Evolutionary conservation across 2,329 filamentous ascomycete species (phyloP).

Genomic region (Chlorencoelia australis): DNA sequence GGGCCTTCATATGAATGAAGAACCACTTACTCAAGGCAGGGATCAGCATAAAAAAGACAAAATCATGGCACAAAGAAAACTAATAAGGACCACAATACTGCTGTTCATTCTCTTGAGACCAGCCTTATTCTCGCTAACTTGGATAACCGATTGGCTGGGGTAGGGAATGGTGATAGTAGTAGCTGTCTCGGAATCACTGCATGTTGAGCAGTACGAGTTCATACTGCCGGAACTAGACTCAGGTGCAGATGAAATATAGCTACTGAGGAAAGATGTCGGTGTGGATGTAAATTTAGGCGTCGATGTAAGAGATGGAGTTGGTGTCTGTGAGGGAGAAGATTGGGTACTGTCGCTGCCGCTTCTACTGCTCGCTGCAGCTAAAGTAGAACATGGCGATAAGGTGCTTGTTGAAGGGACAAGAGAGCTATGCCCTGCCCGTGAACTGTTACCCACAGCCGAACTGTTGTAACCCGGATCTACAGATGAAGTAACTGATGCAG

Average conservation of each 20-base stretch:
- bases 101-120: background rate
- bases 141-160: background rate
- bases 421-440: too few relatives aligned
- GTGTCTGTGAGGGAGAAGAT: too few relatives aligned
- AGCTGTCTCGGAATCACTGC: background rate
- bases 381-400: too few relatives aligned
- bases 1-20: background rate
- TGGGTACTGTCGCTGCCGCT: too few relatives aligned
- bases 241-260: background rate
- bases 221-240: background rate
- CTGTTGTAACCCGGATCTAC: background rate
- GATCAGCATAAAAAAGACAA: constrained; percentile 16
- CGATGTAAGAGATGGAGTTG: too few relatives aligned
- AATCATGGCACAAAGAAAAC: constrained; percentile 8
- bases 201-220: background rate
- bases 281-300: too few relatives aligned
- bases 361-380: too few relatives aligned
- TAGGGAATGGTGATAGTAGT: background rate
- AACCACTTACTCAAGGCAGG: constrained; percentile 9
- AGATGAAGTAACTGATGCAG: background rate
- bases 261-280: background rate
- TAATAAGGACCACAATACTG: constrained; percentile 8
- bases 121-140: background rate
- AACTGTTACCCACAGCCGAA: background rate
- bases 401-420: too few relatives aligned